These are phyloP conservation scores for Hemileccinum impolitum DNA, from an alignment of 768 basidiomycete genomes.

Conservation along the genomic window DNA sequence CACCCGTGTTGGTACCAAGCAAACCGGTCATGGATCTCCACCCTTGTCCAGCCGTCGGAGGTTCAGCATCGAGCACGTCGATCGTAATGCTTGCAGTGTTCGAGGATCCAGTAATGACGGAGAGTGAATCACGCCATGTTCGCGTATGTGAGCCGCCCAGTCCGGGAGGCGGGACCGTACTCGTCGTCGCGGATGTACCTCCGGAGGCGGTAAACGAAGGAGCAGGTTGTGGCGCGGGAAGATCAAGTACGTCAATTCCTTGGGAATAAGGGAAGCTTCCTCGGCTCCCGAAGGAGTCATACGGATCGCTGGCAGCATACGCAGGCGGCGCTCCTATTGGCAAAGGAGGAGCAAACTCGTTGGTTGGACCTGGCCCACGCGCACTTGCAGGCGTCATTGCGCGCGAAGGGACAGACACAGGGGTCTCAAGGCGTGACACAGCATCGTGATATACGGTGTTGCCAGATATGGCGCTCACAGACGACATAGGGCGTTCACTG, in stretches of 20 bases:
- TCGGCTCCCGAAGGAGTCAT: conserved; percentile 25
- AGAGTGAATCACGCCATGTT: conserved; percentile 35
- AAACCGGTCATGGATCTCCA: conserved; percentile 54
- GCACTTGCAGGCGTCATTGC: conserved; percentile 44
- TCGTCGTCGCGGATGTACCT: conserved; percentile 25
- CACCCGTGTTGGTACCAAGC: conserved; percentile 11
- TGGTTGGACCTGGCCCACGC: conserved; percentile 15
- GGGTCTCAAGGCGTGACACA: conserved; percentile 42
- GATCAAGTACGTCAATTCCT: conserved; percentile 48
- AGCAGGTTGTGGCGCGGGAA: conserved; percentile 55
- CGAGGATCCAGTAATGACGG: conserved; percentile 30
- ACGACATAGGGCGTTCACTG: conserved; percentile 54
- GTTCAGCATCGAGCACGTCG: conserved; percentile 67
- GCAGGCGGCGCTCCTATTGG: conserved; percentile 30
- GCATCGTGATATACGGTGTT: conserved; percentile 66
- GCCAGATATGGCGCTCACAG: conserved; percentile 51
- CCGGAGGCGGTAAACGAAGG: conserved; percentile 46
- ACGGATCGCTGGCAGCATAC: conserved; percentile 30
- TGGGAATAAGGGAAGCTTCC: conserved; percentile 25
- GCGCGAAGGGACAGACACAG: conserved; percentile 39
- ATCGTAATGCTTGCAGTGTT: conserved; percentile 38
- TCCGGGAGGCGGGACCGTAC: conserved; percentile 35
- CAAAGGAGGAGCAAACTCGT: conserved; percentile 11
- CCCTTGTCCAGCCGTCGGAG: conserved; percentile 55
- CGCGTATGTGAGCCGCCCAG: conserved; percentile 29